A percentile compares a stretch with the other conserved stretches of the same genome.
phyloP scores from a whole-genome alignment of 2,329 filamentous ascomycete genomes.

The Gliomastix tumulicola region DNA sequence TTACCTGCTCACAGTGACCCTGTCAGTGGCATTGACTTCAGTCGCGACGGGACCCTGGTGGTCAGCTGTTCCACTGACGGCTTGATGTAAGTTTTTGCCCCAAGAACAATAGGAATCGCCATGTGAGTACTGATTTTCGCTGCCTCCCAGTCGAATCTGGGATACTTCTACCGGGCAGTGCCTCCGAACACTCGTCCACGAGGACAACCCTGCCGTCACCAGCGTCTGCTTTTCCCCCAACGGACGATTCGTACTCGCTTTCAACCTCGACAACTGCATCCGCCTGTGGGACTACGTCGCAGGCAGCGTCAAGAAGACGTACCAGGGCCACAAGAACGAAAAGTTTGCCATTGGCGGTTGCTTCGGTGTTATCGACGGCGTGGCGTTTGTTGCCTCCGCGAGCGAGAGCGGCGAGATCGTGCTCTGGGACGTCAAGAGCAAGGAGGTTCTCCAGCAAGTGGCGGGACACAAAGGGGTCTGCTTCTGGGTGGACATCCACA shows the following conservation, averaged over 20 bases:
- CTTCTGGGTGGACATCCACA: slow-evolving; percentile 58
- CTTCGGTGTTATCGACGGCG: slow-evolving; percentile 55
- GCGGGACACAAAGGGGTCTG: slow-evolving; percentile 47
- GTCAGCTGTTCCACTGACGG: slow-evolving; percentile 90
- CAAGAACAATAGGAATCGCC: too few relatives aligned
- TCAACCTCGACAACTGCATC: slow-evolving; percentile 83
- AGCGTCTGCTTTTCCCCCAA: slow-evolving; percentile 92
- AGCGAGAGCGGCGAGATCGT: slow-evolving; percentile 83
- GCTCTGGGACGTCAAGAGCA: slow-evolving; percentile 85
- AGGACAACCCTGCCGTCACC: slow-evolving; percentile 87
- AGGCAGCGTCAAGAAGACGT: slow-evolving; percentile 90
- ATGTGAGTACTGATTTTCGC: too few relatives aligned
- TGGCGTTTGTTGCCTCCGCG: slow-evolving; percentile 67
- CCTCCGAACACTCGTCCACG: slow-evolving; percentile 87
- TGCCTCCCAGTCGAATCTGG: slow-evolving; percentile 91
- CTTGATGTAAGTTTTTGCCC: slow-evolving; percentile 62
- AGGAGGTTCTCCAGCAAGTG: slow-evolving; percentile 69
- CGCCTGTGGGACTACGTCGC: slow-evolving; percentile 93
- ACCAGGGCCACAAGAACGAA: slow-evolving; percentile 83
- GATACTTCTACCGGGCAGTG: slow-evolving; percentile 94
- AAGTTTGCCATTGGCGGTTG: slow-evolving; percentile 79
- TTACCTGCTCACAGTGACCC: slow-evolving; percentile 93
- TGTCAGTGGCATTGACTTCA: slow-evolving; percentile 89
- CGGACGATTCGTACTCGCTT: slow-evolving; percentile 86
- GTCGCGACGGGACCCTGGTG: slow-evolving; percentile 84